Percentiles rank a stretch among this genome's conserved stretches.
Evolutionary conservation across 495 filamentous ascomycete genomes (phyloP).

Genomic region (Neurospora tetrasperma): DNA sequence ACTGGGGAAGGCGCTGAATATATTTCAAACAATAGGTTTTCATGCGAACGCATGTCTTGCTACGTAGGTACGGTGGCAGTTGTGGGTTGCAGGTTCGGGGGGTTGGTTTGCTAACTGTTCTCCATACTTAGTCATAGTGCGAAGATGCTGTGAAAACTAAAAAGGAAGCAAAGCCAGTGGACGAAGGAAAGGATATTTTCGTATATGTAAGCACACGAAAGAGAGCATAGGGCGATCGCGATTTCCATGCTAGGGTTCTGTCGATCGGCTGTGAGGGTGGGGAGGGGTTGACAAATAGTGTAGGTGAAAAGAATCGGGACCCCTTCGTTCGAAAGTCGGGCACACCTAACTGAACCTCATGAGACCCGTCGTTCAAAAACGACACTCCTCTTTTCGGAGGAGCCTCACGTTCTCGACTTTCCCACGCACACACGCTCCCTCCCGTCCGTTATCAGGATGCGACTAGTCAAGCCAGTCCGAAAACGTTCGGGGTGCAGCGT

Average conservation of each 20-base stretch:
- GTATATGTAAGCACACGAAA: not conserved
- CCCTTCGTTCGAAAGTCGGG: no score
- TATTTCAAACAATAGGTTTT: not conserved
- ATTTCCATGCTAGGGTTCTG: not conserved
- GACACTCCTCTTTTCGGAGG: no score
- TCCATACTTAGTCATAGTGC: not conserved
- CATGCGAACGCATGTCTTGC: not conserved
- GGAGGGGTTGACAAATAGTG: not conserved
- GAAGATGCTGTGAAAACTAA: not conserved
- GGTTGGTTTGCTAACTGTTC: not conserved
- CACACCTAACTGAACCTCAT: no score
- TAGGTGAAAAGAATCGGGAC: no score
- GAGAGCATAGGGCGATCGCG: not conserved
- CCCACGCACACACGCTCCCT: not conserved
- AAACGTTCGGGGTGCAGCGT: not conserved
- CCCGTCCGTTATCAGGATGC: not conserved
- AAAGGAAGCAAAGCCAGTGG: not conserved
- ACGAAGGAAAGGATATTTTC: not conserved
- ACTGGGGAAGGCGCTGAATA: not conserved
- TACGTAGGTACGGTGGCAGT: not conserved
- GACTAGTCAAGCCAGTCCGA: not conserved
- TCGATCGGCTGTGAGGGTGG: not conserved
- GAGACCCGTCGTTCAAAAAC: no score
- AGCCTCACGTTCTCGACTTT: not conserved
- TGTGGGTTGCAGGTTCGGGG: not conserved